Conservation (phyloP, 257 asterid genomes). For the Solanum lycopersicoides region DNA sequence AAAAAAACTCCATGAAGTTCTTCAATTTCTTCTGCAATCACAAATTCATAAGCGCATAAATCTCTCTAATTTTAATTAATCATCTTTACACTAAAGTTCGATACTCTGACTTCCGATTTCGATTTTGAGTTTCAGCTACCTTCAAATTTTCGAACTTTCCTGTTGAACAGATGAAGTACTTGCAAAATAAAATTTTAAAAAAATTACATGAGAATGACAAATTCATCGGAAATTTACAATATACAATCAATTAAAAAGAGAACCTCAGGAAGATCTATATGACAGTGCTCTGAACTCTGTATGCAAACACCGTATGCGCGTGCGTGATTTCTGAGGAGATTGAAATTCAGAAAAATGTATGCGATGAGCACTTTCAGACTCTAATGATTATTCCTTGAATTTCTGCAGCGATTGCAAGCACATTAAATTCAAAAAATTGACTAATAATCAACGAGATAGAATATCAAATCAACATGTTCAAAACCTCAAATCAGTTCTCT, state of each 20-base stretch:
- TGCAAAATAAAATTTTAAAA: background rate
- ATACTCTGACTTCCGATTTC: background rate
- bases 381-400: background rate
- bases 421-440: background rate
- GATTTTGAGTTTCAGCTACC: background rate
- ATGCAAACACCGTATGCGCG: background rate
- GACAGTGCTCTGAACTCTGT: background rate
- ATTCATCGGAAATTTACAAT: background rate
- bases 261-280: background rate
- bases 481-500: background rate
- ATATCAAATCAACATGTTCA: background rate
- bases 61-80: background rate
- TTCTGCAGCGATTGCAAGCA: background rate
- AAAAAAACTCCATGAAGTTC: constrained; percentile 31
- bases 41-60: background rate
- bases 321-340: background rate
- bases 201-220: background rate
- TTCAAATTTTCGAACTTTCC: background rate
- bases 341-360: background rate
- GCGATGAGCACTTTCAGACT: background rate
- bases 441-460: background rate
- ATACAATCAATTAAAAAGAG: background rate
- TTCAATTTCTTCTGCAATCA: constrained; percentile 14
- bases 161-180: background rate
- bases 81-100: background rate